Percentiles rank a stretch among this genome's conserved stretches.
phyloP scores from a whole-genome alignment of 305 asterid species.

The Caryopteris hybrid region DNA sequence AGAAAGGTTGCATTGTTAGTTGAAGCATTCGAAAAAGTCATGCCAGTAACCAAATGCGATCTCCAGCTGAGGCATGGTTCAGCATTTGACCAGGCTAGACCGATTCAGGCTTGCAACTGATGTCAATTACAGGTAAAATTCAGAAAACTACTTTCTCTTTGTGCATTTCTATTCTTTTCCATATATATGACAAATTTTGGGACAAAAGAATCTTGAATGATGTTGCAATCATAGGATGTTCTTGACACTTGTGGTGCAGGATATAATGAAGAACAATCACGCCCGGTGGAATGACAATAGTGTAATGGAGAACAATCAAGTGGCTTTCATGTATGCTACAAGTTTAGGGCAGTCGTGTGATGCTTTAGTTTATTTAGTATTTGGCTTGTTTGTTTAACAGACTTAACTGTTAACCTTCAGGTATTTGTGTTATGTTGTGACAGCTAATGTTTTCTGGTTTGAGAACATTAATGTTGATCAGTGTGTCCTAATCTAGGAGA shows the following conservation, averaged over 20 bases:
- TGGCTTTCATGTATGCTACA: conserved; percentile 10
- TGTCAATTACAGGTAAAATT: conserved; percentile 27
- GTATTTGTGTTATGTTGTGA: conserved; percentile 17
- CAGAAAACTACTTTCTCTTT: not conserved
- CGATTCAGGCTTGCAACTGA: conserved; percentile 71
- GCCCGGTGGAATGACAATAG: conserved; percentile 3
- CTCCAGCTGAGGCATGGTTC: conserved; percentile 32
- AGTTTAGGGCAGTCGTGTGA: conserved; percentile 12
- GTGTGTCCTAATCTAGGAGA: conserved; percentile 11
- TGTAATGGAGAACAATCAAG: not conserved
- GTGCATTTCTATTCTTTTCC: not conserved
- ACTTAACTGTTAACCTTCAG: not conserved
- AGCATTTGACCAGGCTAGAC: conserved; percentile 32
- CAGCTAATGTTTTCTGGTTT: conserved; percentile 20
- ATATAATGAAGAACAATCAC: not conserved
- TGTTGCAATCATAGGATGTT: not conserved
- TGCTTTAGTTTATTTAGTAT: conserved; percentile 19
- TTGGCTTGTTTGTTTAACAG: conserved; percentile 6
- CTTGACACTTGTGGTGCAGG: conserved; percentile 13
- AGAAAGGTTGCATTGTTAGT: conserved; percentile 76
- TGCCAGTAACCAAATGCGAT: conserved; percentile 52
- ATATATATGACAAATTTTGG: not conserved
- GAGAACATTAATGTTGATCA: not conserved
- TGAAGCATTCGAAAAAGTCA: conserved; percentile 83
- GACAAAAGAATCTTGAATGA: not conserved